Base-by-base conservation (phyloP, 192 early-diverging fungal genomes). In the Podila epigama region DNA sequence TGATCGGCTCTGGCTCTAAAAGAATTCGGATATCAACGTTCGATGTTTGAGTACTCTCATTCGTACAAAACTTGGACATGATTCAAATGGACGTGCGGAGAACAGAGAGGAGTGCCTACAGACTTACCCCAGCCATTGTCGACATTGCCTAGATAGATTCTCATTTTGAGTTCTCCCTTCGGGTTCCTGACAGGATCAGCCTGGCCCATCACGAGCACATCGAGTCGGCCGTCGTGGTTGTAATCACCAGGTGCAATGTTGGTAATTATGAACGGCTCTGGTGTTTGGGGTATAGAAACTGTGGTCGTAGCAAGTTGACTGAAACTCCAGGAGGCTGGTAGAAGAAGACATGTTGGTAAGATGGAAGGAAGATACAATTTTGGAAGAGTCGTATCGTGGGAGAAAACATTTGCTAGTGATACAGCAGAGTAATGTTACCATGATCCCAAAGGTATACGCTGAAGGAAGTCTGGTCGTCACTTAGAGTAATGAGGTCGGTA, bases 231-330 rank as follows among this genome's bases (percentile, higher is more conserved):
- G 75, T 98, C 96, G 69, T 92, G 90, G 66, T 97, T 92, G 55
- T 88, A 98, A 70, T 98, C 96, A 40, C 91, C 93, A 3, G 93
- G 89, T 15, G 96, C 82, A 27, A 95, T 86, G 63, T 93, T 95
- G 57, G 86, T 90, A 40, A 91, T 89, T 4, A 86, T 65, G 41
- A 87, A 69, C 5, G 75, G 73, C 29, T 58, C 60, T 11, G 66
- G 60, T 1, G 59, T 56, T 35, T 75, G 72, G 5, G 70, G 35
- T 39, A 80, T 80, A 27, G 44, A 48, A 25, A 90, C 84, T 34
- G 84, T 86, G 15, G 91, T 85, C 3, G 82, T 75, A 7, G 82
- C 59, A 18, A 83, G 34, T 31, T 85, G 60, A 12, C 16, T 63
- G 66, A 87, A 90, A 51, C 42, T 59, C 59, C 83, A 82, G 22